These are phyloP conservation scores for Acanthamoeba royreba DNA, from an alignment of 208 protist genomes.

Conservation along the genomic window DNA sequence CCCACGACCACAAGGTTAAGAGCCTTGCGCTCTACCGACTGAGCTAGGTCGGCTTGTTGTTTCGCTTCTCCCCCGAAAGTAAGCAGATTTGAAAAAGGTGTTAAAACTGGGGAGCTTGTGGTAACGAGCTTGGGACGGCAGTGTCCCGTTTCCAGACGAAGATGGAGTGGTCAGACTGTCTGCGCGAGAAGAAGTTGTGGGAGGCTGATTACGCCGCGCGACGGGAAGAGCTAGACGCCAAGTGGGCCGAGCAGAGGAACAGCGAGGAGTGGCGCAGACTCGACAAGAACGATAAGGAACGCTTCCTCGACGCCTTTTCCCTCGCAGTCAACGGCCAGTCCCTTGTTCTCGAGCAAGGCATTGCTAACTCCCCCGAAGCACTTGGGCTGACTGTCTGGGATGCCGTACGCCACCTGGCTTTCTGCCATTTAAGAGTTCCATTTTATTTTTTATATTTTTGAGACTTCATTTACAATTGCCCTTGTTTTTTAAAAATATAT, in stretches of 20 bases:
- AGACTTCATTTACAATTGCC: neutral
- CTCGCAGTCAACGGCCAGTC: neutral
- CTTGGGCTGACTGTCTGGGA: slow-evolving; percentile 6
- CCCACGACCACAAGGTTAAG: slow-evolving; percentile 13
- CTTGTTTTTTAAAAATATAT: neutral
- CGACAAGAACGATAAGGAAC: neutral
- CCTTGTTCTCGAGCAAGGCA: neutral
- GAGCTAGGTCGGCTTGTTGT: too few relatives aligned
- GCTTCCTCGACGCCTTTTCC: neutral
- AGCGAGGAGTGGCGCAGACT: neutral
- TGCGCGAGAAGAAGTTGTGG: neutral
- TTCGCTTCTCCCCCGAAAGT: too few relatives aligned
- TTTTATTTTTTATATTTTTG: too few relatives aligned
- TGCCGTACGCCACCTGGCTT: neutral
- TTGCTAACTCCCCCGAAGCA: neutral
- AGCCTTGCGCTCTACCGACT: slow-evolving; percentile 81
- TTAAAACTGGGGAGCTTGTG: too few relatives aligned
- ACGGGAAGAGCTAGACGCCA: neutral
- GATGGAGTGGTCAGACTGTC: neutral
- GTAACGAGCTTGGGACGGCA: too few relatives aligned
- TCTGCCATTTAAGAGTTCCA: too few relatives aligned
- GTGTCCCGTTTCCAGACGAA: neutral
- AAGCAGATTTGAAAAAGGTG: too few relatives aligned
- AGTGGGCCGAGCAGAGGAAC: neutral
- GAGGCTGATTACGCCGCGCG: neutral